These are phyloP conservation scores for Chlorella sorokiniana DNA, from an alignment of 139 green algal species.

Conservation along the genomic window DNA sequence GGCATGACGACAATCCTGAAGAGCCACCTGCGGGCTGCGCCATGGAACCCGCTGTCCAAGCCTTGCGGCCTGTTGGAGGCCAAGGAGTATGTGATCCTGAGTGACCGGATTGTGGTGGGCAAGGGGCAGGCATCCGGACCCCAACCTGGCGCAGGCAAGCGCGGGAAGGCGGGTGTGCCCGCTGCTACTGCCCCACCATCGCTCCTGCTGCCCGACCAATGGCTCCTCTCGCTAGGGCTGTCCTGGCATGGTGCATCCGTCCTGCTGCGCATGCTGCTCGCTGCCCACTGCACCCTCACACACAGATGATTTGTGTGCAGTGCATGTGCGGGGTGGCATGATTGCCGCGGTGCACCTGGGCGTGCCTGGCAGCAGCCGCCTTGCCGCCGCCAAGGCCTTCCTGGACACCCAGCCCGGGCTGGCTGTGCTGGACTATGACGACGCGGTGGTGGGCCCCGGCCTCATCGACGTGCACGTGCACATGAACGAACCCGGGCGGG, in stretches of 20 bases:
- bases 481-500: constrained; percentile 92
- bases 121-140: not conserved
- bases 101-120: constrained; percentile 34
- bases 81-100: constrained; percentile 46
- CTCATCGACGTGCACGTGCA: constrained; percentile 94
- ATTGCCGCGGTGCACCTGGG: constrained; percentile 34
- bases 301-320: not conserved
- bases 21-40: not conserved
- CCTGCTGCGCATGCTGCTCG: not conserved
- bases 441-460: constrained; percentile 79
- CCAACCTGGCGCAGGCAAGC: not conserved
- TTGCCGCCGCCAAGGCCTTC: not conserved
- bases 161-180: not conserved
- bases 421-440: constrained; percentile 36
- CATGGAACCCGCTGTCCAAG: constrained; percentile 14
- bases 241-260: not conserved
- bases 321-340: constrained; percentile 45
- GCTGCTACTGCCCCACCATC: not conserved
- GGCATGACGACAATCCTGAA: constrained; percentile 3
- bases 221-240: too few relatives aligned
- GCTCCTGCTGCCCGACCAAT: too few relatives aligned
- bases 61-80: constrained; percentile 40
- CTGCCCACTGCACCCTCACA: not conserved
- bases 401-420: not conserved
- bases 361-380: not conserved